phyloP scores from a whole-genome alignment of 2,329 filamentous ascomycete genomes.

The Davidsoniella neocaledoniae region DNA sequence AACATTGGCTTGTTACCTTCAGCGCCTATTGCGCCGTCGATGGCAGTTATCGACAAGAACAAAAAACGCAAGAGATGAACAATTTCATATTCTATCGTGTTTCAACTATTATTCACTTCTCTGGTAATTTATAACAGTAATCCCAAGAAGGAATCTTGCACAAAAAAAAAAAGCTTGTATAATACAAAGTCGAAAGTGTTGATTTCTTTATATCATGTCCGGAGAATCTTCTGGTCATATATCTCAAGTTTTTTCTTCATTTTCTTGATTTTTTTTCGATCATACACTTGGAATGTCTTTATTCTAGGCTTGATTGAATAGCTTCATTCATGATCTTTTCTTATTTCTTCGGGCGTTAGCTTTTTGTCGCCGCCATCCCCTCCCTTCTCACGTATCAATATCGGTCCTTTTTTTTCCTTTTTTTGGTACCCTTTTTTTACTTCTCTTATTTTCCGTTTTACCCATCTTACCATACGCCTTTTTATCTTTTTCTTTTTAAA shows the following conservation, averaged over 20 bases:
- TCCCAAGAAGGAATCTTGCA: background rate
- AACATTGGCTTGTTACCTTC: conserved; percentile 24
- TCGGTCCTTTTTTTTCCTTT: background rate
- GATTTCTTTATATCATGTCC: background rate
- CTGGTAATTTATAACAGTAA: background rate
- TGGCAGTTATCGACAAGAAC: conserved; percentile 31
- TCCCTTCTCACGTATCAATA: background rate
- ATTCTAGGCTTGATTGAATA: too few relatives aligned
- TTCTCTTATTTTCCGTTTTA: background rate
- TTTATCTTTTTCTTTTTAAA: background rate
- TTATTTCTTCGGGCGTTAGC: too few relatives aligned
- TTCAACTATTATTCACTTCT: background rate
- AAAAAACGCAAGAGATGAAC: conserved; percentile 45
- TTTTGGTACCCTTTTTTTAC: conserved; percentile 1
- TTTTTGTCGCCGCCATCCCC: too few relatives aligned
- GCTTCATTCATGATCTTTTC: too few relatives aligned
- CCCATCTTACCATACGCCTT: background rate
- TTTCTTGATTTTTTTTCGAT: background rate
- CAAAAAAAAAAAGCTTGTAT: background rate
- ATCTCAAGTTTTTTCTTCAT: too few relatives aligned
- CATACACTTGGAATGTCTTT: background rate
- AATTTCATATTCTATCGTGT: background rate
- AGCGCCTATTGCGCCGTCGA: conserved; percentile 24
- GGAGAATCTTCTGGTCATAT: too few relatives aligned
- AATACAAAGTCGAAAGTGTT: background rate